Evolutionary conservation across 805 yeast genomes (phyloP), one percentile per base, ranked within the genome.

Genomic region (Candida berthetii): DNA sequence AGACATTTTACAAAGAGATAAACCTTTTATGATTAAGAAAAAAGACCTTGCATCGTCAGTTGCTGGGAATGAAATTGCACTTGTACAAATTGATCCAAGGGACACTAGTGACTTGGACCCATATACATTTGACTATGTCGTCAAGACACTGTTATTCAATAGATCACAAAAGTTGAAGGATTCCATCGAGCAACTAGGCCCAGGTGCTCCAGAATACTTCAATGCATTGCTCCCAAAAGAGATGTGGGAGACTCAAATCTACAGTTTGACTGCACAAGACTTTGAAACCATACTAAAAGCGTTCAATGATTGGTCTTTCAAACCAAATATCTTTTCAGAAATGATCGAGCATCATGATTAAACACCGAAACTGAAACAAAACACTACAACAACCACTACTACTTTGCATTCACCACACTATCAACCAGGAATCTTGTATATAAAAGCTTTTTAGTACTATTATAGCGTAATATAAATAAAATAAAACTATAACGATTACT

Each of bases 301-400:
- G 3, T 87, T 82, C 55, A 70, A 67, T 34, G 53, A 62, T 13
- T 91, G 97, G 98, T 93, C 97, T 0, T 91, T 89, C 68, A 88
- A 82, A 59, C 97, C 95, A 0, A 72, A 64, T 42, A 57, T 63
- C 42, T 55, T 65, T 49, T 57, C 63, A 57, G 71, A 67, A 34
- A 10, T 22, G 8, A 22, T 22, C 8, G 24, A 22, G 8, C 24
- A 22, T 8, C 24, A 22, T 22, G 24, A 22, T 22, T 22, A 22
- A 22, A 22, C n/a, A n/a, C n/a, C n/a, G n/a, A n/a, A n/a, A n/a
- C n/a, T n/a, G n/a, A n/a, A n/a, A n/a, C n/a, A n/a, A n/a, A n/a
- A n/a, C n/a, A n/a, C n/a, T n/a, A n/a, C n/a, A n/a, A n/a, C n/a
- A n/a, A n/a, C n/a, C n/a, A n/a, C n/a, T n/a, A n/a, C n/a, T n/a